Conservation (phyloP, 1,284 basidiomycete species). For the Microbotryomycetes sp. region DNA sequence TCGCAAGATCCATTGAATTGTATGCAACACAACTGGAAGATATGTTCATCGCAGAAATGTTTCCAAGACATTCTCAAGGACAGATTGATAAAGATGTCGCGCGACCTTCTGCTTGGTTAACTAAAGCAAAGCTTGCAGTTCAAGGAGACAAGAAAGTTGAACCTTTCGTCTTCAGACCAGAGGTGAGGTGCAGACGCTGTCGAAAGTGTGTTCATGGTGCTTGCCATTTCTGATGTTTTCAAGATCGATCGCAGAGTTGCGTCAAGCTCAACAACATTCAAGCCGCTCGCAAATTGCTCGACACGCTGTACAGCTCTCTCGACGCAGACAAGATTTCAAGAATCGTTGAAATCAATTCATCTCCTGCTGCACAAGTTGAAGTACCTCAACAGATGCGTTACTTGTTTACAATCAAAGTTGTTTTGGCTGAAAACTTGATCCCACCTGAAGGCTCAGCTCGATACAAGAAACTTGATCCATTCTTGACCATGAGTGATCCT, state of each 20-base stretch:
- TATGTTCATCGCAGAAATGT: conserved; percentile 90
- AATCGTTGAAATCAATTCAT: conserved; percentile 49
- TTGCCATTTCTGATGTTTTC: not conserved
- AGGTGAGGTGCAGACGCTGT: conserved; percentile 40
- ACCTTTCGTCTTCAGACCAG: conserved; percentile 86
- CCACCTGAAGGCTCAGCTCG: conserved; percentile 62
- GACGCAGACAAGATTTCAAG: conserved; percentile 81
- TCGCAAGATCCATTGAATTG: conserved; percentile 84
- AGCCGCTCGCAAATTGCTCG: conserved; percentile 78
- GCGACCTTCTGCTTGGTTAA: conserved; percentile 82
- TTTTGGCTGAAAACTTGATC: conserved; percentile 76
- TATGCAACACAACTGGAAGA: conserved; percentile 84
- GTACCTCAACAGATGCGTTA: conserved; percentile 56
- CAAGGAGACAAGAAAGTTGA: conserved; percentile 83
- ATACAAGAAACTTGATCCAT: conserved; percentile 70
- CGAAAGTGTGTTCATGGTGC: not conserved
- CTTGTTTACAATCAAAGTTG: conserved; percentile 90
- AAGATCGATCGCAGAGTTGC: conserved; percentile 58
- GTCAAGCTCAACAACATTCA: conserved; percentile 98
- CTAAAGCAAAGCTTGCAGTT: conserved; percentile 70
- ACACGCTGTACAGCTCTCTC: conserved; percentile 88
- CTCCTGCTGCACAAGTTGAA: conserved; percentile 53
- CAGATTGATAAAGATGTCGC: conserved; percentile 39
- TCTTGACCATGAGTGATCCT: conserved; percentile 90
- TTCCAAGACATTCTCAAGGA: conserved; percentile 57